Conservation (phyloP, 805 yeast genomes). For the Zygotorulaspora chibaensis region DNA sequence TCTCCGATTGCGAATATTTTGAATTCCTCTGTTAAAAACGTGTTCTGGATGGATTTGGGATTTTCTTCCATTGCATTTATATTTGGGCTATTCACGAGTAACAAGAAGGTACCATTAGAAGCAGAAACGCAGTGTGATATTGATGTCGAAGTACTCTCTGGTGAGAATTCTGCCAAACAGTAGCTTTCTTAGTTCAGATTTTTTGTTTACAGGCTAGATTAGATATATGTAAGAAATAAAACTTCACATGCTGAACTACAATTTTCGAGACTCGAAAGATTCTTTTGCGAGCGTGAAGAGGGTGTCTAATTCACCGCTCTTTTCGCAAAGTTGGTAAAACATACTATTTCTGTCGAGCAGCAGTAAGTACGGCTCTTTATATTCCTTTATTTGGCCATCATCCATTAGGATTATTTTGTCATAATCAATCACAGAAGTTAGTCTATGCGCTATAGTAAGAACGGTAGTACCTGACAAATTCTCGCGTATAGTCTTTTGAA, state of each 20-base stretch:
- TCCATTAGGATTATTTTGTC: slow-evolving; percentile 81
- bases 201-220: too few relatives aligned
- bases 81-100: slow-evolving; percentile 17
- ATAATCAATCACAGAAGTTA: slow-evolving; percentile 77
- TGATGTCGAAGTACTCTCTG: too few relatives aligned
- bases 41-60: slow-evolving; percentile 23
- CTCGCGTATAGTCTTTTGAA: slow-evolving; percentile 72
- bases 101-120: slow-evolving; percentile 9
- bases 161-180: too few relatives aligned
- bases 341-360: slow-evolving; percentile 46
- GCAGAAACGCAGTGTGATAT: too few relatives aligned
- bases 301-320: slow-evolving; percentile 85
- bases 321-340: slow-evolving; percentile 69
- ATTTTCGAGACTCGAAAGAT: slow-evolving; percentile 38
- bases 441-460: slow-evolving; percentile 80
- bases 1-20: slow-evolving; percentile 15
- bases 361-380: slow-evolving; percentile 64
- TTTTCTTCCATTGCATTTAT: slow-evolving; percentile 17
- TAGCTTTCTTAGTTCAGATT: too few relatives aligned
- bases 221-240: too few relatives aligned
- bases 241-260: too few relatives aligned
- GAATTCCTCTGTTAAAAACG: slow-evolving; percentile 18
- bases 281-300: slow-evolving; percentile 68
- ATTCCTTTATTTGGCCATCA: slow-evolving; percentile 70
- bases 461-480: slow-evolving; percentile 70